Evolutionary conservation across 1,284 basidiomycete genomes (phyloP).

Genomic region (Cutaneotrichosporon dermatis): DNA sequence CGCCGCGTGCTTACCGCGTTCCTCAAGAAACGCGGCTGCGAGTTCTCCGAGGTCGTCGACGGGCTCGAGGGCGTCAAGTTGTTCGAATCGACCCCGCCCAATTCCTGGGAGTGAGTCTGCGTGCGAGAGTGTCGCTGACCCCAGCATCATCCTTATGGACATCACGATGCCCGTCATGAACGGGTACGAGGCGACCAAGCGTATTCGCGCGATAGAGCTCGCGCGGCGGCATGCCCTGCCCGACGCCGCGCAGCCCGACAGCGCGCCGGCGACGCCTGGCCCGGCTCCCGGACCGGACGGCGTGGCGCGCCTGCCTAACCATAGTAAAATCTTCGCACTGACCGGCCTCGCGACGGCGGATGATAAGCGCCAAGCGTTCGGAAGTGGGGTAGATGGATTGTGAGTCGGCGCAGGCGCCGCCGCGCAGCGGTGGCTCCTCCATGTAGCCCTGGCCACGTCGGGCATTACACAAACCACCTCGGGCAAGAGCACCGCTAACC

Average conservation of each 20-base stretch:
- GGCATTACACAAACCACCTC: no score
- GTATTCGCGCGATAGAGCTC: conserved; percentile 75
- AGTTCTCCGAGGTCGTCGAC: conserved; percentile 72
- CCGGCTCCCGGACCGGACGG: conserved; percentile 34
- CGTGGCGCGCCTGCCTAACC: neutral
- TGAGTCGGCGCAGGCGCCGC: conserved; percentile 49
- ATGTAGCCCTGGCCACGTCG: no score
- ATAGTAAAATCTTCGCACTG: conserved; percentile 72
- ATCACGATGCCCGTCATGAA: conserved; percentile 90
- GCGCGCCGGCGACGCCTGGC: conserved; percentile 8
- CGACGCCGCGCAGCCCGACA: conserved; percentile 20
- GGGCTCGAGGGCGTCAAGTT: conserved; percentile 77
- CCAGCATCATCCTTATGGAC: conserved; percentile 77
- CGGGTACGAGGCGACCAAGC: conserved; percentile 75
- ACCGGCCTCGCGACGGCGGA: conserved; percentile 90
- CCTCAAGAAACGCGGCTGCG: conserved; percentile 64
- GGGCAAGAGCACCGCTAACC: neutral
- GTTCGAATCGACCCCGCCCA: conserved; percentile 63
- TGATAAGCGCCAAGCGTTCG: conserved; percentile 85
- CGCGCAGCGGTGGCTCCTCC: neutral
- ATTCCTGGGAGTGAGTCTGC: conserved; percentile 58
- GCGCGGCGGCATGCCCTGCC: conserved; percentile 41
- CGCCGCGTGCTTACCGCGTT: conserved; percentile 63
- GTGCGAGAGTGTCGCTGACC: neutral
- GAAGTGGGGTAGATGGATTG: conserved; percentile 93